phyloP scores from a whole-genome alignment of 2,329 filamentous ascomycete genomes.

The Daldinia sp. region DNA sequence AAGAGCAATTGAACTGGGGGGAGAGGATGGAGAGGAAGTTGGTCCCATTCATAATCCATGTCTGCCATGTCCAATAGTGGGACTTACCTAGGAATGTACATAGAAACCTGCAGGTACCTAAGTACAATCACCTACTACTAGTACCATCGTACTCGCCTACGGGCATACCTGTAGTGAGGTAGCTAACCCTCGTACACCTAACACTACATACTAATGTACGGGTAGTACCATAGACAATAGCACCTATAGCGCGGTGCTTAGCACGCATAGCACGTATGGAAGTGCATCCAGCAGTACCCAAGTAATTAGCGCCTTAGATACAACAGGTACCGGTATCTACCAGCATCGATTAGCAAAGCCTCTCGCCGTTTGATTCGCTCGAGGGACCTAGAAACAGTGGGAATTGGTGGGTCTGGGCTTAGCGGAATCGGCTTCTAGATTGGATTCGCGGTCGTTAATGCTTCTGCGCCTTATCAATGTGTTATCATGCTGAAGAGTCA shows the following conservation, averaged over 20 bases:
- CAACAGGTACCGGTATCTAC: slow-evolving; percentile 24
- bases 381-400: slow-evolving; percentile 12
- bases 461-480: slow-evolving; percentile 43
- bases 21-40: slow-evolving; percentile 2
- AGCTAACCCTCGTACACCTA: neutral
- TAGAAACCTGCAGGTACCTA: neutral
- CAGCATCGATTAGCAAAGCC: slow-evolving; percentile 8
- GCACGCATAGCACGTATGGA: neutral
- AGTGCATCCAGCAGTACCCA: neutral
- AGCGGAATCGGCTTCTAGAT: slow-evolving; percentile 48
- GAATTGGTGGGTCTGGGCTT: slow-evolving; percentile 23
- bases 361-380: slow-evolving; percentile 24
- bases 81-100: neutral
- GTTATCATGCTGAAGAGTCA: slow-evolving; percentile 50
- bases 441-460: slow-evolving; percentile 30
- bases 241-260: neutral
- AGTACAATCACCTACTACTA: neutral
- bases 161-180: neutral
- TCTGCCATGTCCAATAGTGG: slow-evolving; percentile 3
- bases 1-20: slow-evolving; percentile 23
- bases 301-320: slow-evolving; percentile 1
- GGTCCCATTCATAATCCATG: slow-evolving; percentile 3
- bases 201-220: too few species aligned
- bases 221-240: neutral
- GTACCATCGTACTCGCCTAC: neutral